Conservation (phyloP, 805 yeast species). For the Candida sphagnicola region DNA sequence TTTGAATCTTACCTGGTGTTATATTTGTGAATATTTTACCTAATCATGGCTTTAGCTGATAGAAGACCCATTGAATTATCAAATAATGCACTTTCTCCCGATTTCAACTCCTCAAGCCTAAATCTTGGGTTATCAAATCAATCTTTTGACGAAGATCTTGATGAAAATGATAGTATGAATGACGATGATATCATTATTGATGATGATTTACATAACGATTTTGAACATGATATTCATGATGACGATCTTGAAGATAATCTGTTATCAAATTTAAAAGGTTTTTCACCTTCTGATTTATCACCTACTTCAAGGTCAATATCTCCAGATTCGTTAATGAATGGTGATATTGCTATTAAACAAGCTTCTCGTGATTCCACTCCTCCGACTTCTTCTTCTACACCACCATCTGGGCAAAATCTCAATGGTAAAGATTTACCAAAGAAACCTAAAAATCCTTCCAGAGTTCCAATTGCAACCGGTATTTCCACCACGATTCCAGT, state of each 20-base stretch:
- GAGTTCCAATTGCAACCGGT: conserved; percentile 63
- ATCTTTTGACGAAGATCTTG: conserved; percentile 4
- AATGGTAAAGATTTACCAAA: conserved; percentile 15
- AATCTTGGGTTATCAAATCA: conserved; percentile 11
- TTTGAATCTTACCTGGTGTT: not conserved
- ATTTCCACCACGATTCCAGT: conserved; percentile 78
- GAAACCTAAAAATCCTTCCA: conserved; percentile 33
- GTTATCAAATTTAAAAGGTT: conserved; percentile 12
- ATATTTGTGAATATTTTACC: conserved; percentile 1
- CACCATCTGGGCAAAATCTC: conserved; percentile 8
- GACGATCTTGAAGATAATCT: conserved; percentile 21
- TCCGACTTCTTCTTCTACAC: conserved; percentile 13
- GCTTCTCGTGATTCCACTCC: conserved; percentile 28
- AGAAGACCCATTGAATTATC: conserved; percentile 61
- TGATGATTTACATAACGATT: conserved; percentile 6
- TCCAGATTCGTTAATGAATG: conserved; percentile 40
- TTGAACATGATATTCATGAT: conserved; percentile 10
- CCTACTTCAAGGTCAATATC: conserved; percentile 39
- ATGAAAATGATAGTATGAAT: conserved; percentile 1
- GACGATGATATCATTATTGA: conserved; percentile 2
- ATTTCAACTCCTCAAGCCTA: conserved; percentile 31
- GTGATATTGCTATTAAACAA: conserved; percentile 15
- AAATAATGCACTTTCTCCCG: conserved; percentile 42
- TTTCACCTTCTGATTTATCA: conserved; percentile 27
- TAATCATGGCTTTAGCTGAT: conserved; percentile 59